These are phyloP conservation scores for Citeromyces siamensis DNA, from an alignment of 1,139 yeast species.

Conservation along the genomic window DNA sequence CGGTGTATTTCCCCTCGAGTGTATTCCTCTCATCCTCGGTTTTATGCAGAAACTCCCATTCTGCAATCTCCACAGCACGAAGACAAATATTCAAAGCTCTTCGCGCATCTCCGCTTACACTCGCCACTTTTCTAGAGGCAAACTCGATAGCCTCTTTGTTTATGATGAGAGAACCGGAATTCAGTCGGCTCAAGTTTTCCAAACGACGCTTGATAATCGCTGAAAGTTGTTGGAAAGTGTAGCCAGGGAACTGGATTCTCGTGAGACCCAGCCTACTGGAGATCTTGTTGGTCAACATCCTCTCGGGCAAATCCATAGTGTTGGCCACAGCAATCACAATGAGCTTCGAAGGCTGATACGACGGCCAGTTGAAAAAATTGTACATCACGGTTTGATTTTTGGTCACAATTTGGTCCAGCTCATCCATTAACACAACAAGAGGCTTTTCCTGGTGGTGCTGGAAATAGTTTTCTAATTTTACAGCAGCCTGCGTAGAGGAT, in stretches of 20 bases:
- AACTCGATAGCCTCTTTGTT: slow-evolving; percentile 76
- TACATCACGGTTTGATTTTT: slow-evolving; percentile 84
- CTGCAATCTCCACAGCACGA: slow-evolving; percentile 86
- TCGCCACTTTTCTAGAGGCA: slow-evolving; percentile 89
- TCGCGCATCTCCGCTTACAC: slow-evolving; percentile 96
- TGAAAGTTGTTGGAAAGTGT: slow-evolving; percentile 68
- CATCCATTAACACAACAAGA: slow-evolving; percentile 76
- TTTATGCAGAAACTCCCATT: slow-evolving; percentile 32
- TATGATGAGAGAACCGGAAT: slow-evolving; percentile 24
- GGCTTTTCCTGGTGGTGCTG: slow-evolving; percentile 26
- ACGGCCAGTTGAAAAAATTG: slow-evolving; percentile 97
- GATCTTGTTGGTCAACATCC: slow-evolving; percentile 76
- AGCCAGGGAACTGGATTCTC: slow-evolving; percentile 82
- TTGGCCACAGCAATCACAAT: slow-evolving; percentile 92
- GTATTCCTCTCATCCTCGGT: slow-evolving; percentile 11
- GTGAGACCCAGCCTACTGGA: slow-evolving; percentile 86
- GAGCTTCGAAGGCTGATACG: slow-evolving; percentile 64
- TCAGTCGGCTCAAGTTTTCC: slow-evolving; percentile 33
- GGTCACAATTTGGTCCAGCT: slow-evolving; percentile 83
- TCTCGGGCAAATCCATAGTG: slow-evolving; percentile 94
- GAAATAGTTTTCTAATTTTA: slow-evolving; percentile 41
- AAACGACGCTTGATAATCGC: slow-evolving; percentile 65
- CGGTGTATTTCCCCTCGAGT: slow-evolving; percentile 33
- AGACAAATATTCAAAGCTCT: slow-evolving; percentile 83
- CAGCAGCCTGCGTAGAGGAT: slow-evolving; percentile 51